phyloP scores from a whole-genome alignment of 1,139 yeast genomes.

The Kurtzmaniella quercitrusa region DNA sequence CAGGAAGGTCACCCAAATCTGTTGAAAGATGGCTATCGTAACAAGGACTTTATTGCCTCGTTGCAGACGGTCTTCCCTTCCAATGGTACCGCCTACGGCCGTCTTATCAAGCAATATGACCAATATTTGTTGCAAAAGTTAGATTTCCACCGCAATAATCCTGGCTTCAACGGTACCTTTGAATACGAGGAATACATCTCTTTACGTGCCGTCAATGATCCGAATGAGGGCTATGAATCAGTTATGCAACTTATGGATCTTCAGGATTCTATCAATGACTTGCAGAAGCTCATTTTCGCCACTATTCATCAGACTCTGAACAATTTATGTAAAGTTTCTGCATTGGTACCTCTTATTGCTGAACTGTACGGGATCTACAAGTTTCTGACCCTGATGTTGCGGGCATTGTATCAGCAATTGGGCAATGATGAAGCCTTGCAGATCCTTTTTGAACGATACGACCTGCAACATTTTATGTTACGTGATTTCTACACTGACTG shows the following conservation, averaged over 20 bases:
- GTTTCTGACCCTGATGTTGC: constrained; percentile 83
- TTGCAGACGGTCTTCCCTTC: constrained; percentile 39
- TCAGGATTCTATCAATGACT: constrained; percentile 80
- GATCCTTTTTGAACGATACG: constrained; percentile 69
- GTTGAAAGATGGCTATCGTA: constrained; percentile 75
- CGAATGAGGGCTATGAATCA: constrained; percentile 93
- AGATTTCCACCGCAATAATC: constrained; percentile 78
- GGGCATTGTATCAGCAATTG: constrained; percentile 79
- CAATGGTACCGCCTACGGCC: constrained; percentile 55
- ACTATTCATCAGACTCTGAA: constrained; percentile 60
- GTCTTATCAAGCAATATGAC: constrained; percentile 75
- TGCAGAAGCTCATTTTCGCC: constrained; percentile 74
- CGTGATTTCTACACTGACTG: constrained; percentile 90
- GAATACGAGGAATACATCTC: constrained; percentile 95
- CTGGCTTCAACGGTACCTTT: constrained; percentile 91
- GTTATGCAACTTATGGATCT: constrained; percentile 80
- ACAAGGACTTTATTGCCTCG: constrained; percentile 44
- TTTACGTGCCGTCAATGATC: constrained; percentile 82
- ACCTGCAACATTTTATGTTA: constrained; percentile 74
- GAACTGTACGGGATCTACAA: constrained; percentile 93
- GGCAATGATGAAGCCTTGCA: constrained; percentile 75
- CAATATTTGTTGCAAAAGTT: constrained; percentile 67
- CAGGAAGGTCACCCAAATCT: constrained; percentile 95
- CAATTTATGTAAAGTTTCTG: constrained; percentile 80
- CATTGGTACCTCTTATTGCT: constrained; percentile 87